Evolutionary conservation across 495 filamentous ascomycete species (phyloP).

Genomic region (Lentithecium fluviatile): DNA sequence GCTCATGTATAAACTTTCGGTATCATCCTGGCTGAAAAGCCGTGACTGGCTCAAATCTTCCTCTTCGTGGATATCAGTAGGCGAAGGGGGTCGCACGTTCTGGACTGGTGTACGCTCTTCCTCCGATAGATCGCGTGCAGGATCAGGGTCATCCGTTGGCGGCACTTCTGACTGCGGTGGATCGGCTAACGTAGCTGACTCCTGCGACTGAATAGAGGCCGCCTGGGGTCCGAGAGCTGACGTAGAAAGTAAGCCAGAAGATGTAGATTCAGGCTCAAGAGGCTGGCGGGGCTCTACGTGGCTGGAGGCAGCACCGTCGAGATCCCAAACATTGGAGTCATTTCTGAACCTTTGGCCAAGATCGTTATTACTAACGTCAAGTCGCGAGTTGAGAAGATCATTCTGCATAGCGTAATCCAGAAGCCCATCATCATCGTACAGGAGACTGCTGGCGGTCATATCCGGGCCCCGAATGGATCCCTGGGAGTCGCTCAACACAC

Average conservation of each 20-base stretch:
- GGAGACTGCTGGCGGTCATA: conserved; percentile 25
- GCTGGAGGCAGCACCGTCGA: conserved; percentile 18
- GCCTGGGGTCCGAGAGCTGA: background rate
- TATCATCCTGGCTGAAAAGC: conserved; percentile 85
- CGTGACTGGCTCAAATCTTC: conserved; percentile 62
- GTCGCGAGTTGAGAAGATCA: conserved; percentile 18
- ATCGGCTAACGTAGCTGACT: background rate
- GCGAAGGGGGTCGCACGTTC: conserved; percentile 2
- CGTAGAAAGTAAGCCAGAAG: background rate
- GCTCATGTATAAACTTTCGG: conserved; percentile 94
- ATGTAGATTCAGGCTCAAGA: background rate
- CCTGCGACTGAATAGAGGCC: background rate
- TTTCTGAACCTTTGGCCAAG: background rate
- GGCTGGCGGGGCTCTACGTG: background rate
- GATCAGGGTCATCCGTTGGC: conserved; percentile 25
- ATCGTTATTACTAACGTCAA: background rate
- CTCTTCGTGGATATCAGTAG: conserved; percentile 7
- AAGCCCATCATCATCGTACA: conserved; percentile 33
- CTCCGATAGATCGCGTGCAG: conserved; percentile 4
- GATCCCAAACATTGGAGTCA: background rate
- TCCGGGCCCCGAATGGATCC: conserved; percentile 3
- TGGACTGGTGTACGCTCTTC: conserved; percentile 1
- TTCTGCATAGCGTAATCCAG: conserved; percentile 31
- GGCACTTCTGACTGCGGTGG: background rate
- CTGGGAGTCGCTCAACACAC: conserved; percentile 1